phyloP scores from a whole-genome alignment of 2,329 filamentous ascomycete genomes.

The Penicillium sp. region DNA sequence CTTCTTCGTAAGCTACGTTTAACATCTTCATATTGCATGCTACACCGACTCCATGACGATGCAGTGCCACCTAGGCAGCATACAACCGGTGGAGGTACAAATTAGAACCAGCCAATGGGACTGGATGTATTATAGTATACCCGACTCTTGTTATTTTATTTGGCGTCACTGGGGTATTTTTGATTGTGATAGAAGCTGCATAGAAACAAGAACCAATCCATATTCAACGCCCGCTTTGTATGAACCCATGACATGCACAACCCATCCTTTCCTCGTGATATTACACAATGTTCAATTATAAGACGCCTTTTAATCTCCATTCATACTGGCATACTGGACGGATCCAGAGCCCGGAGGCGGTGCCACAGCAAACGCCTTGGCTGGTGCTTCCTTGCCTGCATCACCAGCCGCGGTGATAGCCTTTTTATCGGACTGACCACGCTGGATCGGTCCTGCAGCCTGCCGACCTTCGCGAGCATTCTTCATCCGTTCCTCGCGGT shows the following conservation, averaged over 20 bases:
- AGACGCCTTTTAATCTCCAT: slow-evolving; percentile 64
- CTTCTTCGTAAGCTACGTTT: slow-evolving; percentile 8
- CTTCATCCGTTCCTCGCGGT: slow-evolving; percentile 76
- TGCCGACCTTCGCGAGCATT: slow-evolving; percentile 77
- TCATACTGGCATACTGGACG: slow-evolving; percentile 79
- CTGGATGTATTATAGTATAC: slow-evolving; percentile 39
- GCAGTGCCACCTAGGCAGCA: background rate
- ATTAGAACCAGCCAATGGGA: background rate
- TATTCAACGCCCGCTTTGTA: slow-evolving; percentile 35
- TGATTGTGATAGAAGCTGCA: slow-evolving; percentile 27
- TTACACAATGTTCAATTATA: slow-evolving; percentile 1
- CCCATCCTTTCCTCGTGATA: slow-evolving; percentile 2
- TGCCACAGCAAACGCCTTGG: slow-evolving; percentile 57
- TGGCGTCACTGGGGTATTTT: slow-evolving; percentile 37
- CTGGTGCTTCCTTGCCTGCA: slow-evolving; percentile 36
- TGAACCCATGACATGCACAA: slow-evolving; percentile 28
- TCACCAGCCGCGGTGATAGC: slow-evolving; percentile 43
- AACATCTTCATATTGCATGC: background rate
- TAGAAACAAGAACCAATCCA: slow-evolving; percentile 26
- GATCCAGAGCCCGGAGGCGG: slow-evolving; percentile 78
- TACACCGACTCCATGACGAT: background rate
- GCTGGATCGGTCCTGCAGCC: slow-evolving; percentile 51
- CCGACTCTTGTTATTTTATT: slow-evolving; percentile 30
- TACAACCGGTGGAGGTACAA: background rate
- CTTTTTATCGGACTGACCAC: slow-evolving; percentile 34